phyloP scores from a whole-genome alignment of 1,284 basidiomycete genomes.

The Volvariella surrecta region DNA sequence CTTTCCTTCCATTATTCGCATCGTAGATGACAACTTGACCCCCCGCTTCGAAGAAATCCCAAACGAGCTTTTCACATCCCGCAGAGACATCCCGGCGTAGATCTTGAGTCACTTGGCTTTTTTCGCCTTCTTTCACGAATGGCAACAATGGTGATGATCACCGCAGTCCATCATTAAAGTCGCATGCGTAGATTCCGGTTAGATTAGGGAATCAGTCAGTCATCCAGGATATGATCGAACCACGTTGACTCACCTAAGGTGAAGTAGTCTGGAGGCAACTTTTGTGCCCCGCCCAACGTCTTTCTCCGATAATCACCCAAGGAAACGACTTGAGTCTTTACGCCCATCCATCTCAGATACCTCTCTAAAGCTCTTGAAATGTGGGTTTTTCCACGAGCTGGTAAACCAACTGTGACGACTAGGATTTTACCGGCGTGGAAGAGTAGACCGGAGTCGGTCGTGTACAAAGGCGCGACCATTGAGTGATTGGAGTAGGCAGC shows the following conservation, averaged over 20 bases:
- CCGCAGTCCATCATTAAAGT: not conserved
- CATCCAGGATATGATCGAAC: no score
- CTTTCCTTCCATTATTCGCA: conserved; percentile 89
- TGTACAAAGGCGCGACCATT: conserved; percentile 87
- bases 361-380: conserved; percentile 93
- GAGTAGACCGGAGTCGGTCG: conserved; percentile 74
- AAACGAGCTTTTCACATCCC: conserved; percentile 83
- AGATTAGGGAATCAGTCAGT: not conserved
- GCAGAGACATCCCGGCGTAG: conserved; percentile 68
- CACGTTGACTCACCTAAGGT: conserved; percentile 51
- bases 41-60: conserved; percentile 80
- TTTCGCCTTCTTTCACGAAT: conserved; percentile 43
- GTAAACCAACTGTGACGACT: conserved; percentile 86
- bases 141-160: not conserved
- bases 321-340: conserved; percentile 91
- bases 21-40: conserved; percentile 99
- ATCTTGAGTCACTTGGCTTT: conserved; percentile 70
- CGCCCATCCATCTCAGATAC: conserved; percentile 96
- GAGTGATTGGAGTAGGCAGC: not conserved
- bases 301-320: conserved; percentile 93
- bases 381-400: conserved; percentile 94
- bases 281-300: conserved; percentile 81
- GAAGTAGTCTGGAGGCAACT: conserved; percentile 90
- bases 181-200: no score
- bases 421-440: conserved; percentile 95